Percentiles rank a stretch among this genome's conserved stretches.
Evolutionary conservation across 2,329 filamentous ascomycete genomes (phyloP).

Genomic region (Colletotrichum noveboracense): DNA sequence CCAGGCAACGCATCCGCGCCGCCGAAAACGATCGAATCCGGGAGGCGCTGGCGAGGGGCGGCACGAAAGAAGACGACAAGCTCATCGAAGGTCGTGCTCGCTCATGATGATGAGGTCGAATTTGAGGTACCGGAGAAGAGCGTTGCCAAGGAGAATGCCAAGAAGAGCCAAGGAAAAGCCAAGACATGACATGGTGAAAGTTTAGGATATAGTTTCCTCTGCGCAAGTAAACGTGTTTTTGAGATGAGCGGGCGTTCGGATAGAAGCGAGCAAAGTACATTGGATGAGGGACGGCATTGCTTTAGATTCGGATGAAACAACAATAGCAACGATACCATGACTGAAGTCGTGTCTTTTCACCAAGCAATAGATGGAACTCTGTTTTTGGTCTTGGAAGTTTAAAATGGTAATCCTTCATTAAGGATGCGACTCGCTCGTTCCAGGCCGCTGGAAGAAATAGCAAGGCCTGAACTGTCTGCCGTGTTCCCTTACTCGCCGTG

Average conservation of each 20-base stretch:
- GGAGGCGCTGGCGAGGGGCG: slow-evolving; percentile 54
- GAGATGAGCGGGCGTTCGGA: slow-evolving; percentile 15
- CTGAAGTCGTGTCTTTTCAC: neutral
- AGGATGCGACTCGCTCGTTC: neutral
- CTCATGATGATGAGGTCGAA: neutral
- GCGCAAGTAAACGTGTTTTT: neutral
- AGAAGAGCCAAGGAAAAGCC: neutral
- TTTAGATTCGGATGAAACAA: slow-evolving; percentile 1
- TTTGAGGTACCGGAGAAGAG: neutral
- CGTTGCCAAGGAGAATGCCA: neutral
- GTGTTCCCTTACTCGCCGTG: neutral
- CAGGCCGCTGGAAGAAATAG: neutral
- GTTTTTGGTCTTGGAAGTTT: neutral
- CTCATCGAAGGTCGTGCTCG: slow-evolving; percentile 41
- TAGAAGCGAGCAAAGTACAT: neutral
- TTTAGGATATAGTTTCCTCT: neutral
- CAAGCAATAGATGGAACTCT: neutral
- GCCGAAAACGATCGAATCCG: slow-evolving; percentile 64
- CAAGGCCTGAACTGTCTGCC: neutral
- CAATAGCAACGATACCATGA: neutral
- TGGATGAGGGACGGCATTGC: neutral
- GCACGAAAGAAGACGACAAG: slow-evolving; percentile 42
- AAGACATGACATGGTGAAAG: neutral
- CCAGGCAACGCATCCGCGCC: slow-evolving; percentile 62
- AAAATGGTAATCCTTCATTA: neutral